Evolutionary conservation across 179 eudicot species (phyloP).

Genomic region (Beta corolliflora): DNA sequence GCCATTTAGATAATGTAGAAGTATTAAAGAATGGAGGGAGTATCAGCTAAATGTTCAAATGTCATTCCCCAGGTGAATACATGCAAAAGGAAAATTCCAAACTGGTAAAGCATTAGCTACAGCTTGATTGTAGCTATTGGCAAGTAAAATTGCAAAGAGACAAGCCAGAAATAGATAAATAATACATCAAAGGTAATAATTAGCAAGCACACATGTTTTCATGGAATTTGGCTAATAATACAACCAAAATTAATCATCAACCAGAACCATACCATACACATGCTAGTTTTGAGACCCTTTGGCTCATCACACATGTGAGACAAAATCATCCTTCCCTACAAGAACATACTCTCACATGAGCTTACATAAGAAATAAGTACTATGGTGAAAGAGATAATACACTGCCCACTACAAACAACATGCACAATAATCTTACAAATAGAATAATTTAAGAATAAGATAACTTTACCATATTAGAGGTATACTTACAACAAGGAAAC

Average conservation of each 20-base stretch:
- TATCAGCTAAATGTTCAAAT: no score
- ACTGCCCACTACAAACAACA: neutral
- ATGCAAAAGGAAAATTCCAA: neutral
- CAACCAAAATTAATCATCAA: neutral
- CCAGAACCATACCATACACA: constrained; percentile 82
- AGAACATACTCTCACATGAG: constrained; percentile 29
- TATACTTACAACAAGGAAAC: constrained; percentile 86
- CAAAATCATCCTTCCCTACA: constrained; percentile 97
- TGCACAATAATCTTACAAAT: neutral
- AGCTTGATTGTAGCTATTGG: neutral
- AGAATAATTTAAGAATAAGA: neutral
- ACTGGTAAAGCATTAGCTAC: neutral
- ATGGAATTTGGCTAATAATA: neutral
- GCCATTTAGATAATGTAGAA: no score
- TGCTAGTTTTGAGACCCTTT: constrained; percentile 90
- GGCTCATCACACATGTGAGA: constrained; percentile 98
- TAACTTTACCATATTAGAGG: neutral
- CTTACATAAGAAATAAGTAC: neutral
- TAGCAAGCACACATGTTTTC: neutral
- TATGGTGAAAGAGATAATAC: neutral
- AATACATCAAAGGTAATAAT: neutral
- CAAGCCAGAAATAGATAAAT: neutral
- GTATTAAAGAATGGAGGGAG: no score
- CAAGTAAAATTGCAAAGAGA: neutral
- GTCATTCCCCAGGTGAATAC: no score